Evolutionary conservation across 1,139 yeast genomes (phyloP), one percentile per base, ranked within the genome.

Genomic region (Sugiyamaella xylanicola): DNA sequence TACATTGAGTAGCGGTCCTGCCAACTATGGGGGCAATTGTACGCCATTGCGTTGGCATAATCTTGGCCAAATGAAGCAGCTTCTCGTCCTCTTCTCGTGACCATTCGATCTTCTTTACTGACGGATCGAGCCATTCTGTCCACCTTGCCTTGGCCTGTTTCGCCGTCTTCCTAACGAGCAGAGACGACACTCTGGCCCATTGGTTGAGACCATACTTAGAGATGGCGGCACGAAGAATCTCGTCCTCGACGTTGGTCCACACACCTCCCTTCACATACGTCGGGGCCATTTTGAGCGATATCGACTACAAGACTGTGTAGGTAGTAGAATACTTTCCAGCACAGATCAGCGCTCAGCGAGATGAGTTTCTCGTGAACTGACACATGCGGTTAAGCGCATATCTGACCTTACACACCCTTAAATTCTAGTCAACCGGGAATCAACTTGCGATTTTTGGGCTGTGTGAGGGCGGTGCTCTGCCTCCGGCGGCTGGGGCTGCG

Each of bases 1-100:
- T 82, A 72, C 96, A 90, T 59, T 86, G 89, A 13, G 90, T 84
- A 0, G 97, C 93, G 0, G 98, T 88, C 55, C 97, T 75, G 0
- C 93, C 95, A 70, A 92, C 76, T 9, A 85, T 71, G 4, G 89
- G 84, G 0, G 96, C 87, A 29, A 93, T 87, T 2, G 95, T 85
- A 49, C 96, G 79, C 99, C 99, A 93, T 72, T 92, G 98, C 58
- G 92, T 91, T 1, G 98, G 98, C 66, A 92, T 75, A 32, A 85
- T 69, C 63, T 82, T 81, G 0, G 88, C 92, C 60, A 90, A 66
- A 48, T 80, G 79, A 56, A 92, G 70, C 50, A 93, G 75, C 68
- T 81, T 80, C 53, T 82, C 85, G 68, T 93, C 99, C 57, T 92
- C 96, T 32, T 84, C 86, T 29, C 79, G 74, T 0, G 86, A 74